Evolutionary conservation across 345 rosid genomes (phyloP).

Genomic region (Orychophragmus violaceus): DNA sequence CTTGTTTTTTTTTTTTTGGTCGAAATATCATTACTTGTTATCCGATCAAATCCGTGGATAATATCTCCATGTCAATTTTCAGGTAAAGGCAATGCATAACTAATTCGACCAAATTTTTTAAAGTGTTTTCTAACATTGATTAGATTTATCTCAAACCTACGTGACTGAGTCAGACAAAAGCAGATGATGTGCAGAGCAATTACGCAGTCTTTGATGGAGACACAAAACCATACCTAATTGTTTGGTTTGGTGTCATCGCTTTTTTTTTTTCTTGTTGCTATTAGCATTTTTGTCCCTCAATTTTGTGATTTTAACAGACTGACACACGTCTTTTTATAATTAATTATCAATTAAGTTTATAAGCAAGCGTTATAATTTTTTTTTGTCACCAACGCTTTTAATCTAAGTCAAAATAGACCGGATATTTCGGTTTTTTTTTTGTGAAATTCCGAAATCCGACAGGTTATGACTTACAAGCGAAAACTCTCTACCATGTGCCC

Average conservation of each 20-base stretch:
- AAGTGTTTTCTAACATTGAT: background rate
- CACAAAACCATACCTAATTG: constrained; percentile 24
- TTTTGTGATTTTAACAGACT: background rate
- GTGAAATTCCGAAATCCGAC: too few species aligned
- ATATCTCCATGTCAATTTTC: background rate
- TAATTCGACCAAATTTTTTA: background rate
- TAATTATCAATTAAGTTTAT: too few species aligned
- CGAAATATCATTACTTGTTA: background rate
- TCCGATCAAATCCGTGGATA: background rate
- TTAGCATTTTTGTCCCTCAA: background rate
- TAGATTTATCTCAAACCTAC: background rate
- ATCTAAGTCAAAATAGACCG: too few species aligned
- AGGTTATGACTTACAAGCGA: too few species aligned
- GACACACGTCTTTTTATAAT: too few species aligned
- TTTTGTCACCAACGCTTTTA: too few species aligned
- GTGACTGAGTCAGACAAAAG: constrained; percentile 4
- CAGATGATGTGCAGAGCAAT: constrained; percentile 11
- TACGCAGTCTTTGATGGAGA: constrained; percentile 5
- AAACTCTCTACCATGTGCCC: too few species aligned
- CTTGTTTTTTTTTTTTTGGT: too few species aligned
- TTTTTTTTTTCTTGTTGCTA: background rate
- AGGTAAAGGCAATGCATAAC: background rate
- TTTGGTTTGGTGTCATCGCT: constrained; percentile 15
- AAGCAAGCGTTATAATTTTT: too few species aligned
- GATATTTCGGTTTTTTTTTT: too few species aligned